Percentiles rank a stretch among this genome's conserved stretches.
Evolutionary conservation across 202 grass and related monocot genomes (phyloP).

Genomic region (Elaeis oleifera): DNA sequence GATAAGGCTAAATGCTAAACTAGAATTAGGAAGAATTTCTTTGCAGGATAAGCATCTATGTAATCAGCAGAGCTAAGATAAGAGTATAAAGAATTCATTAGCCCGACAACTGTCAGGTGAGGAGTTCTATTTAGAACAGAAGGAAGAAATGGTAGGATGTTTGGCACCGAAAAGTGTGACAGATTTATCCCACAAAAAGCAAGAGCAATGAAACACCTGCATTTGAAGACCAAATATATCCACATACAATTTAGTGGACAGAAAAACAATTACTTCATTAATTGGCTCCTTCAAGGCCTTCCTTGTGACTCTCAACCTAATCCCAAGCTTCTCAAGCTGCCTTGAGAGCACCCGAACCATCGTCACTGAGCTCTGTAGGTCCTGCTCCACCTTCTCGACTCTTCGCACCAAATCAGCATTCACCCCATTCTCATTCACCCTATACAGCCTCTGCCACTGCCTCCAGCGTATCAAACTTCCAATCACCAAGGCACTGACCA

Average conservation of each 20-base stretch:
- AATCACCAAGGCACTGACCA: conserved; percentile 43
- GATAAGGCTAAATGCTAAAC: too few relatives aligned
- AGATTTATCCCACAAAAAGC: too few relatives aligned
- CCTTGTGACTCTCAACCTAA: conserved; percentile 66
- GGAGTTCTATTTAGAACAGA: too few relatives aligned
- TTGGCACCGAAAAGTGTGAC: too few relatives aligned
- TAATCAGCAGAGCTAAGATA: too few relatives aligned
- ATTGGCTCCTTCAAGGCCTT: conserved; percentile 51
- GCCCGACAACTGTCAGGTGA: too few relatives aligned
- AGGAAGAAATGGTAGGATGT: too few relatives aligned
- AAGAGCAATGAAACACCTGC: too few relatives aligned
- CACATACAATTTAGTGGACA: neutral
- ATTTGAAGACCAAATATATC: too few relatives aligned
- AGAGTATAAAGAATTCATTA: too few relatives aligned
- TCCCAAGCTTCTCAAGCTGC: conserved; percentile 64
- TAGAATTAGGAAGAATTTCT: too few relatives aligned
- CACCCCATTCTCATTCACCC: conserved; percentile 6
- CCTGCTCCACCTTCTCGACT: conserved; percentile 50
- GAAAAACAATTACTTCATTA: conserved; percentile 43
- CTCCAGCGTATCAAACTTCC: conserved; percentile 52
- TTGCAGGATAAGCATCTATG: too few relatives aligned
- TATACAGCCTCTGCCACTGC: conserved; percentile 36
- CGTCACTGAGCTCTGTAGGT: conserved; percentile 31
- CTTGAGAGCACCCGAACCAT: conserved; percentile 48
- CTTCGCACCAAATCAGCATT: conserved; percentile 35